Conservation (phyloP, 1,284 basidiomycete genomes). For the Meira nashicola region DNA sequence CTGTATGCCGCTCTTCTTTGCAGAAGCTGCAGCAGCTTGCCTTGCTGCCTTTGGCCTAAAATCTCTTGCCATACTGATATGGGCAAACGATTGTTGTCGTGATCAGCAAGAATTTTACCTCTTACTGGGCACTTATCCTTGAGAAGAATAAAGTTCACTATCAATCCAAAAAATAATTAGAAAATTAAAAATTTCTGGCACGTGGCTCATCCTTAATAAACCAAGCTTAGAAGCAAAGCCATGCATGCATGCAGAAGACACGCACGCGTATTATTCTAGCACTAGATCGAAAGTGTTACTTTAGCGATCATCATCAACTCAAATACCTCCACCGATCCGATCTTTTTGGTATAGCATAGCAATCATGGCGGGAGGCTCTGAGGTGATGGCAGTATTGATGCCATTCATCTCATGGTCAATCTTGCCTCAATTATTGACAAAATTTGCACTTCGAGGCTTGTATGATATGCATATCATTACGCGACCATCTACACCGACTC, state of each 20-base stretch:
- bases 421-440: constrained; percentile 4
- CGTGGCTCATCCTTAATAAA: too few species aligned
- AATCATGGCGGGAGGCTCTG: not conserved
- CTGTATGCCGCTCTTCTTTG: not conserved
- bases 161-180: too few species aligned
- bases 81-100: not conserved
- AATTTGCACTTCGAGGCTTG: not conserved
- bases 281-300: too few species aligned
- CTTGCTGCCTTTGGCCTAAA: constrained; percentile 16
- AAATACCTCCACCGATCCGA: too few species aligned
- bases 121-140: not conserved
- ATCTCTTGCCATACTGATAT: constrained; percentile 13
- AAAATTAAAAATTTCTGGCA: too few species aligned
- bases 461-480: constrained; percentile 2
- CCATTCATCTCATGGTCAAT: constrained; percentile 7
- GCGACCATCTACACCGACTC: not conserved
- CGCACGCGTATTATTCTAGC: too few species aligned
- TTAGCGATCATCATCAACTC: too few species aligned
- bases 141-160: not conserved
- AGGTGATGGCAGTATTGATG: not conserved
- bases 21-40: not conserved
- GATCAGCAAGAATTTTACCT: not conserved
- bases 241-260: too few species aligned
- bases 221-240: too few species aligned
- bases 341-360: too few species aligned